Base-by-base conservation (phyloP, 1,139 yeast genomes). In the Geotrichum bryndzae region DNA sequence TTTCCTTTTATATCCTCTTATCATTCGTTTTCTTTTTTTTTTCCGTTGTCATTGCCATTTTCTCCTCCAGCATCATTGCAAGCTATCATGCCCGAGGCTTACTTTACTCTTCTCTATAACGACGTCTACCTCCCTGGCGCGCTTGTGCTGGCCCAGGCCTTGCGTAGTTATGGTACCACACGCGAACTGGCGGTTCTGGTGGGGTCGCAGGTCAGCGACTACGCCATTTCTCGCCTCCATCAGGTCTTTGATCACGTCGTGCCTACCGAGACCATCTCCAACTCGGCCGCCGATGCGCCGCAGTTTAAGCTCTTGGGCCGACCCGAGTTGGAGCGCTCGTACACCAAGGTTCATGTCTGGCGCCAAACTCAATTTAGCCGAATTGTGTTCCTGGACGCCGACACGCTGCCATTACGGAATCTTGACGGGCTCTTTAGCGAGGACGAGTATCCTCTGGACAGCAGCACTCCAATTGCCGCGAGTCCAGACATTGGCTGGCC, bases 401-500 rank as follows among this genome's bases (percentile, higher is more conserved):
- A 94, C 72, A 84, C 91, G 3, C 77, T 91, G 59, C 90, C 96
- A 0, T 63, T 85, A 33, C 73, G 77, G 54, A 76, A 78, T 52
- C 66, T 81, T 53, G 78, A 77, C 68, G 68, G 75, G 60, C 67
- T 85, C 67, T 77, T 82, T 71, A 70, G 75, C 67, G 56, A 68
- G 71, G 67, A 70, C 22, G 70, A 74, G 56, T 56, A 29, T 54
- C 60, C 45, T 65, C 67, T 38, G 53, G 59, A 25, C 54, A 58
- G 23, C 64, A 58, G 23, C 35, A 51, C 60, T 4, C 60, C 66
- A 6, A 68, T 73, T 54, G 75, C 73, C 2, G 98, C 97, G 0
- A 81, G 90, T n/a, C 95, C 97, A 0, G 98, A 94, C 75, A 80
- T 87, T 33, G 97, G 98, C 22, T 94, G 97, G 86, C 98, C 98